A percentile compares a stretch with the other conserved stretches of the same genome.
Conservation (phyloP, 2,329 filamentous ascomycete genomes). For the Venturia oleaginea region DNA sequence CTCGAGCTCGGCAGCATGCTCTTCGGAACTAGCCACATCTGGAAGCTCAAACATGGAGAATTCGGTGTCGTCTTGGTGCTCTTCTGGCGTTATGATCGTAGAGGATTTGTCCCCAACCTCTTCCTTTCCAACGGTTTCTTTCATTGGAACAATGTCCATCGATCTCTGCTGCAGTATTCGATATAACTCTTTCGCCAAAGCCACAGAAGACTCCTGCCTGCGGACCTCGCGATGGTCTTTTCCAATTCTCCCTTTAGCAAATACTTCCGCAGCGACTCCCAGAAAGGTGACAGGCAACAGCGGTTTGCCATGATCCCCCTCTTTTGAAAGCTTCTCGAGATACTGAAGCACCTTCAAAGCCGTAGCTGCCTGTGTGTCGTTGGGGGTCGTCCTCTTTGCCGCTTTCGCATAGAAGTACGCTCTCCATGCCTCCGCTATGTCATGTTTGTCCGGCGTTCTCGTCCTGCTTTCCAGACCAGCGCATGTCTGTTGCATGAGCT, state of each 20-base stretch:
- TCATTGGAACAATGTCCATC: background rate
- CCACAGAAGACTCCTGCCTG: background rate
- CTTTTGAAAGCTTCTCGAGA: conserved; percentile 27
- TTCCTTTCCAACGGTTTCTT: background rate
- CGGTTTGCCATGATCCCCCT: background rate
- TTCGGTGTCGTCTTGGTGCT: background rate
- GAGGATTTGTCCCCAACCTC: background rate
- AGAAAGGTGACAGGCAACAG: background rate
- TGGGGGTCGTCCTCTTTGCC: conserved; percentile 42
- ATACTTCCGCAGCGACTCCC: background rate
- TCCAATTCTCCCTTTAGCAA: background rate
- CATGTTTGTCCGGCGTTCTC: background rate
- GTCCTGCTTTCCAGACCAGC: background rate
- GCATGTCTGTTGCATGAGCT: conserved; percentile 6
- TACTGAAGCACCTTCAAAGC: conserved; percentile 52
- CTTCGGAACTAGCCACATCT: background rate
- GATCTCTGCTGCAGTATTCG: background rate
- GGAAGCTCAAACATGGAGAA: background rate
- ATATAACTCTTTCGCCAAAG: conserved; percentile 2
- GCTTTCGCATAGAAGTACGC: conserved; percentile 49
- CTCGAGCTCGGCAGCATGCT: background rate
- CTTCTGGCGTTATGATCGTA: background rate
- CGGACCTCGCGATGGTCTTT: background rate
- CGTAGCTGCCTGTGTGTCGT: conserved; percentile 58
- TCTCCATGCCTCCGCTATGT: conserved; percentile 5